A percentile compares a stretch with the other conserved stretches of the same genome.
These are phyloP conservation scores for Saturnispora saitoi DNA, from an alignment of 805 yeast species.

Conservation along the genomic window DNA sequence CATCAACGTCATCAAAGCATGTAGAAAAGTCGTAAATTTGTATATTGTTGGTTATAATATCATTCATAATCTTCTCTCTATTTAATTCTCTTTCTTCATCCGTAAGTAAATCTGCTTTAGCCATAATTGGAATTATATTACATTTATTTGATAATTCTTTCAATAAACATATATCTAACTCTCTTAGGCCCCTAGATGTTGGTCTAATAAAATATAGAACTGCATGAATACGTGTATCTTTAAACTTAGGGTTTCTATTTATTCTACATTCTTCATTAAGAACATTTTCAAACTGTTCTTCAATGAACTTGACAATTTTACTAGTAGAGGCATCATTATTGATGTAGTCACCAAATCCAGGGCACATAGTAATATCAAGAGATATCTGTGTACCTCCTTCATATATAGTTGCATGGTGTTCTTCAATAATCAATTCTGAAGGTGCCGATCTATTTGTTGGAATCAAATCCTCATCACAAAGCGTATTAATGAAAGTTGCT, in stretches of 20 bases:
- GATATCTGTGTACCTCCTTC: slow-evolving; percentile 43
- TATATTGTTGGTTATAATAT: slow-evolving; percentile 22
- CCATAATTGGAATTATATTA: slow-evolving; percentile 73
- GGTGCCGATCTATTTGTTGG: slow-evolving; percentile 33
- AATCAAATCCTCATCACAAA: slow-evolving; percentile 50
- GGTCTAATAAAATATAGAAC: slow-evolving; percentile 79
- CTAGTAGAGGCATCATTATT: slow-evolving; percentile 55
- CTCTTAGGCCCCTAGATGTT: slow-evolving; percentile 51
- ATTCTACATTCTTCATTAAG: slow-evolving; percentile 65
- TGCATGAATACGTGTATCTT: slow-evolving; percentile 73
- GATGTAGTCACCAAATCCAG: slow-evolving; percentile 65
- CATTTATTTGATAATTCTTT: slow-evolving; percentile 58
- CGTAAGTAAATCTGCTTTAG: slow-evolving; percentile 71
- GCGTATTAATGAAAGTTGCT: slow-evolving; percentile 69
- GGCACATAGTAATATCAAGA: slow-evolving; percentile 56
- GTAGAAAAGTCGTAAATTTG: slow-evolving; percentile 25
- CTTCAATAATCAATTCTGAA: slow-evolving; percentile 24
- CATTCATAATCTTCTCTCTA: slow-evolving; percentile 39
- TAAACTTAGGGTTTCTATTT: slow-evolving; percentile 34
- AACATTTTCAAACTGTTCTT: slow-evolving; percentile 63
- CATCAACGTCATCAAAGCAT: slow-evolving; percentile 25
- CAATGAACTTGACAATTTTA: slow-evolving; percentile 59
- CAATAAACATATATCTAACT: slow-evolving; percentile 66
- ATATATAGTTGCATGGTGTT: slow-evolving; percentile 27
- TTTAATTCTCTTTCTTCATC: slow-evolving; percentile 39